phyloP scores from a whole-genome alignment of 2,329 filamentous ascomycete species.

The Fusarium sp. region DNA sequence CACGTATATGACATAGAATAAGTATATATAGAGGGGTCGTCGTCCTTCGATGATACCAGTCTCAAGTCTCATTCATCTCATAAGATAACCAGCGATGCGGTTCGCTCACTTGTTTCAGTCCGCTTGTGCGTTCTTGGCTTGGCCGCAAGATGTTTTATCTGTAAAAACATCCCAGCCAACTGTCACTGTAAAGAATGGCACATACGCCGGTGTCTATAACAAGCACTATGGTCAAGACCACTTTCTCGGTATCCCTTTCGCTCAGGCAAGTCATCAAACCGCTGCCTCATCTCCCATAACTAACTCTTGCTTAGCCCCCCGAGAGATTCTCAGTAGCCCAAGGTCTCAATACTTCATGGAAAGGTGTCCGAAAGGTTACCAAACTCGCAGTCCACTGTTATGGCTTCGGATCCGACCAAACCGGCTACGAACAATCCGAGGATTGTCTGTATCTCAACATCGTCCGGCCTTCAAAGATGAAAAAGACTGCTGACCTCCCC shows the following conservation, averaged over 20 bases:
- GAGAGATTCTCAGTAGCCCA: slow-evolving; percentile 41
- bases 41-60: neutral
- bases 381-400: slow-evolving; percentile 60
- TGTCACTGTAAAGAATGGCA: slow-evolving; percentile 22
- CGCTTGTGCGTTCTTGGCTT: neutral
- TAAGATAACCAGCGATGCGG: neutral
- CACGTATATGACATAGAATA: neutral
- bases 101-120: neutral
- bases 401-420: slow-evolving; percentile 57
- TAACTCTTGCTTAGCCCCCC: slow-evolving; percentile 26
- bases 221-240: slow-evolving; percentile 17
- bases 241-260: slow-evolving; percentile 26
- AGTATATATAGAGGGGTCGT: neutral
- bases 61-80: neutral
- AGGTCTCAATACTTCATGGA: slow-evolving; percentile 59
- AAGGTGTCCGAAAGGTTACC: slow-evolving; percentile 54
- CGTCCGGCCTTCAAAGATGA: slow-evolving; percentile 62
- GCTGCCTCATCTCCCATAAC: neutral
- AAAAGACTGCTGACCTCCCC: slow-evolving; percentile 57
- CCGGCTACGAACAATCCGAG: slow-evolving; percentile 53
- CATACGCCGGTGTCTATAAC: slow-evolving; percentile 19
- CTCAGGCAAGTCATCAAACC: neutral
- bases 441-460: slow-evolving; percentile 73
- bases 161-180: neutral
- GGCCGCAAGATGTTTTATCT: neutral